Evolutionary conservation across 257 asterid species (phyloP), one percentile per base, ranked within the genome.

Genomic region (Fraxinus anomala): DNA sequence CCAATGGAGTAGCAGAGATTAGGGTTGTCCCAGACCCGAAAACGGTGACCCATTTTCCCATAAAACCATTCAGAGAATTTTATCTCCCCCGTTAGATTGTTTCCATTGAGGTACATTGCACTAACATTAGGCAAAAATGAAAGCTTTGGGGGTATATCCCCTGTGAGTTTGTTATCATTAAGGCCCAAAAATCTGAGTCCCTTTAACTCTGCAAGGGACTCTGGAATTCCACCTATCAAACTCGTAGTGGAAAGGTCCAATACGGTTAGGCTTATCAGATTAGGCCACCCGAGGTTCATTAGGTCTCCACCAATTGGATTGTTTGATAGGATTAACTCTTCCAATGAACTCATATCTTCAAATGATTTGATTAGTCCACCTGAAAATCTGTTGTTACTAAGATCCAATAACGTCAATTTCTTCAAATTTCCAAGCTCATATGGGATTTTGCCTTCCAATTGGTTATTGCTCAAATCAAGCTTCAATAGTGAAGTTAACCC

Each of bases 11-110:
- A 89, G 79, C 99, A 95, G 10, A 95, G 85, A 80, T 90, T 88
- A 39, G 96, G 90, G 82, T 95, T 95, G n/a, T 85, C 88, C 98
- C 97, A 95, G 16, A 89, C 97, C 83, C 98, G 92, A 75, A 95
- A 95, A 14, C 96, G 71, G 76, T 94, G 84, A n/a, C 97, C 96
- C 96, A 93, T 83, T 82, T 82, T 91, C 34, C 84, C 88, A 68
- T 86, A 95, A 83, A 93, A 93, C 83, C n/a, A 12, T 51, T 81
- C 84, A 11, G 93, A 77, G 83, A 93, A 95, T 73, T 84, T 77
- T 49, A 93, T 93, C 83, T 86, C 86, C 13, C 99, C 99, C 47
- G 91, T 89, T 83, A 91, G 85, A 77, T 95, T 90, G 79, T 95
- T 95, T 9, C 96, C 97, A 76, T 95, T 89, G 44, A 95, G 65